These are phyloP conservation scores for Fraxinus greggii DNA, from an alignment of 305 asterid species.

Conservation along the genomic window DNA sequence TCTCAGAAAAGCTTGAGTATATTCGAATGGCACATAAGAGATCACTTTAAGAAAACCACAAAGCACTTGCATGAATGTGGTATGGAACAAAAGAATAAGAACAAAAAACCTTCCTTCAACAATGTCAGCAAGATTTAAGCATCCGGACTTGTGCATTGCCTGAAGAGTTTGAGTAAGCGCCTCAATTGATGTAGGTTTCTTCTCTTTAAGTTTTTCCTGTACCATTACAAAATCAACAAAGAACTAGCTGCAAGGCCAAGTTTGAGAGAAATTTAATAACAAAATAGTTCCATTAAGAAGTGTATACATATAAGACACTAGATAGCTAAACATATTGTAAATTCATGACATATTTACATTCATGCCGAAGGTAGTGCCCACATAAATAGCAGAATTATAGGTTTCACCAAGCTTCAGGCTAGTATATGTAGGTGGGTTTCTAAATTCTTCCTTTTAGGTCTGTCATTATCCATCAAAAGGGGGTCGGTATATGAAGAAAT, in stretches of 20 bases:
- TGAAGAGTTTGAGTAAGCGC: conserved; percentile 89
- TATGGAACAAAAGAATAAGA: conserved; percentile 6
- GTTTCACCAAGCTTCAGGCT: conserved; percentile 11
- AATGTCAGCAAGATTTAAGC: conserved; percentile 79
- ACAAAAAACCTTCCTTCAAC: conserved; percentile 73
- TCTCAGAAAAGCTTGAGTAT: neutral
- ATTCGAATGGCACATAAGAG: neutral
- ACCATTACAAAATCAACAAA: conserved; percentile 16
- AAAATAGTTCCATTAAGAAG: neutral
- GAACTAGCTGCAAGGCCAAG: conserved; percentile 15
- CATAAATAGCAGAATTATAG: conserved; percentile 8
- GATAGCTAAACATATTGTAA: neutral
- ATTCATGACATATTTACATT: neutral
- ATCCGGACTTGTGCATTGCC: conserved; percentile 93
- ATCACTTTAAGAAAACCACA: neutral
- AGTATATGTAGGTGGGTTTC: neutral
- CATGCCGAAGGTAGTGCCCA: neutral
- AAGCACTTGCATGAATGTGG: conserved; percentile 8
- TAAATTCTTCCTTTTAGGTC: neutral
- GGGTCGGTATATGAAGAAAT: neutral
- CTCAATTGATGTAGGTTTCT: conserved; percentile 78
- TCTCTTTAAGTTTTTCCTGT: conserved; percentile 98
- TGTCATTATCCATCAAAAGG: neutral
- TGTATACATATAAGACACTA: neutral
- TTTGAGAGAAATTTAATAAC: neutral